Evolutionary conservation across 495 filamentous ascomycete species (phyloP), one percentile per base, ranked within the genome.

Genomic region (Hypomontagnella submonticulosa): DNA sequence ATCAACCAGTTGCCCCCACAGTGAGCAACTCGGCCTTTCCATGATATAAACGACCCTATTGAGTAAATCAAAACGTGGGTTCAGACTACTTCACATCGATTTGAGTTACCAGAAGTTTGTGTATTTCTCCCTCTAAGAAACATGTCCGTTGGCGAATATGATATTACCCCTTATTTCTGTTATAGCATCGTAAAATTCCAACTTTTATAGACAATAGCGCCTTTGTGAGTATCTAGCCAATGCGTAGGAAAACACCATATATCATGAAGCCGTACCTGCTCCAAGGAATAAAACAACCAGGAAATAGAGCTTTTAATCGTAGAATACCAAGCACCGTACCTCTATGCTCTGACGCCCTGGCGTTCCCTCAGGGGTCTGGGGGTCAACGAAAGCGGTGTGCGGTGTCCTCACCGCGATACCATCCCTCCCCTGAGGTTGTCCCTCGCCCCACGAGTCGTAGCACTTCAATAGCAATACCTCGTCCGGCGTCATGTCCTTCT

Each of bases 391-490:
- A 18, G 92, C 92, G 9, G 89, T 89, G 82, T 97, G 92, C 61
- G 92, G 92, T 66, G 91, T 89, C 69, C 90, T 76, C 41, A 85
- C 87, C 32, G 84, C 87, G 11, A 86, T 77, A n/a, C 72, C 84
- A 46, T 77, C 76, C 52, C 53, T 72, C 10, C 80, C 78, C 1
- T 42, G 51, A 2, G 77, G 76, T 38, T 78, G 57, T 1, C 80
- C 75, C 69, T 89, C 81, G 16, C 77, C 71, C 82, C 88, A 86
- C 23, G 78, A 86, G 77, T 96, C 92, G 58, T 86, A 94, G 69
- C 92, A 97, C 83, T 96, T 90, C 52, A 97, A 79, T 59, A 96
- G 79, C 69, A 96, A 69, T 40, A 86, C 81, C 79, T 96, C 92
- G 40, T 89, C 84, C 19, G 88, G 84, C 67, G 74, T 83, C 89